Evolutionary conservation across 78 protist genomes (phyloP), one percentile per base, ranked within the genome.

Genomic region (Dictyostelium purpureum): DNA sequence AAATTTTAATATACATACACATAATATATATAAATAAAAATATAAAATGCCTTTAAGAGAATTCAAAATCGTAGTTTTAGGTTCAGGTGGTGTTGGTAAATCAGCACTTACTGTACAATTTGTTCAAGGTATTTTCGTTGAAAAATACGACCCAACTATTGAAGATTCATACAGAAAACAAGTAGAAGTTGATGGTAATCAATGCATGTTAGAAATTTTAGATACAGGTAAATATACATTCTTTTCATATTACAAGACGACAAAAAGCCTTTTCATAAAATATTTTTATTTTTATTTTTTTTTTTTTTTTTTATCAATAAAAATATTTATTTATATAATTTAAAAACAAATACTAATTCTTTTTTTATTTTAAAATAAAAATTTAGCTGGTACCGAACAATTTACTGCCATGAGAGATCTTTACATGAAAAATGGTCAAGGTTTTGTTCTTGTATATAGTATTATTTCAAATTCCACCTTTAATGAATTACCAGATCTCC

Each of bases 91-190:
- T 69, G 96, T 93, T 28, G 96, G 95, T 57, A 93, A 93, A 70
- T 76, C 88, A 12, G 96, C 96, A 1, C 67, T 93, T 6, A 93
- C 96, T 38, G 96, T 93, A 45, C 96, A 93, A 67, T 93, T 93
- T 56, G 96, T 93, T 19, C 96, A 93, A 80, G 96, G 96, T 70
- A 93, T 93, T 70, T 93, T 93, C 59, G 96, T 93, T n/a, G 96
- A 93, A 56, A 93, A 93, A 67, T 79, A 93, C 51, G 96, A 93
- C 28, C 96, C 96, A 79, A 93, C 96, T 24, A 93, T 93, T 52
- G 96, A 97, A 82, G 99, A 98, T 87, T 66, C 96, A 38, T 96
- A 98, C 93, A 93, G 99, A 49, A 97, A 97, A 81, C 98, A 95
- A 69, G 96, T 94, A 14, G 93, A 94, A 52, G 89, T 98, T 24